phyloP scores from a whole-genome alignment of 805 yeast genomes.

The Schwanniomyces vanrijiae region DNA sequence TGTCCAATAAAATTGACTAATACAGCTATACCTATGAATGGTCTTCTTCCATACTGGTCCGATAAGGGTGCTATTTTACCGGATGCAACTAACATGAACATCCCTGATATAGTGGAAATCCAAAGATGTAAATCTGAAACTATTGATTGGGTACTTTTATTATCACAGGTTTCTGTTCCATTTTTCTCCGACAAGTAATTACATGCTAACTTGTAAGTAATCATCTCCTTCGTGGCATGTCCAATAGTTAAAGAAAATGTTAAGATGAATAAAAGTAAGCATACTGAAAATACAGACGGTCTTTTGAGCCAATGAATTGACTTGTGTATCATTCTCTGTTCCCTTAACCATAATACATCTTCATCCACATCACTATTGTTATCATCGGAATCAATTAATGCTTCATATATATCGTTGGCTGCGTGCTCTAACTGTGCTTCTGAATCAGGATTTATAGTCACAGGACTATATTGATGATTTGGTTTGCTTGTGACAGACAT shows the following conservation, averaged over 20 bases:
- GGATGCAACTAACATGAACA: constrained; percentile 50
- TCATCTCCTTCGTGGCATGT: constrained; percentile 42
- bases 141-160: constrained; percentile 32
- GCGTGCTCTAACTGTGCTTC: constrained; percentile 25
- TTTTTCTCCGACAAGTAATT: constrained; percentile 13
- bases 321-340: constrained; percentile 45
- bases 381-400: constrained; percentile 32
- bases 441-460: constrained; percentile 1
- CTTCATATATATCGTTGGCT: constrained; percentile 38
- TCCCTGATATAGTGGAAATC: constrained; percentile 39
- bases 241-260: constrained; percentile 42
- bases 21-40: constrained; percentile 21
- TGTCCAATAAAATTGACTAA: constrained; percentile 20
- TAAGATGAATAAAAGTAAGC: constrained; percentile 40
- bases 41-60: constrained; percentile 38
- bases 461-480: background rate
- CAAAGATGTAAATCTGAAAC: constrained; percentile 53
- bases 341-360: constrained; percentile 50
- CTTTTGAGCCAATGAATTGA: constrained; percentile 52
- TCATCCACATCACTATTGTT: constrained; percentile 35
- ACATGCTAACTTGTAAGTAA: constrained; percentile 30
- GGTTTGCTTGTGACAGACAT: background rate
- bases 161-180: constrained; percentile 23
- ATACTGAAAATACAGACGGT: constrained; percentile 56
- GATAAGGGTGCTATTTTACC: constrained; percentile 48